Conservation (phyloP, 2,329 filamentous ascomycete species). For the Epichloe gansuensis region DNA sequence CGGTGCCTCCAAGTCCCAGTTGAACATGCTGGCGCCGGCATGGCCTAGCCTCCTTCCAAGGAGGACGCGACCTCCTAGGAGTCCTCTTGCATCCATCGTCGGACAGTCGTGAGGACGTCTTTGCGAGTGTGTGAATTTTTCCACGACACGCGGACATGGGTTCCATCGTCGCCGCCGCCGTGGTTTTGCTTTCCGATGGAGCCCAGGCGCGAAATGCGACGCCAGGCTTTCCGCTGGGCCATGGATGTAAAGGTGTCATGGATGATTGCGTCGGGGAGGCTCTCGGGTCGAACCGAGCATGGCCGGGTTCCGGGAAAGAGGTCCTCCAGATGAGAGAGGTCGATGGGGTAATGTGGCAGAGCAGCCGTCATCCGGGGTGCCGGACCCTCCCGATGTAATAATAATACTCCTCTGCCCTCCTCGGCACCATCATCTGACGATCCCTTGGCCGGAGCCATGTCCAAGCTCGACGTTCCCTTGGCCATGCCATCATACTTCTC, state of each 20-base stretch:
- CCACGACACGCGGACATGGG: slow-evolving; percentile 49
- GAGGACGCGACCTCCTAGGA: slow-evolving; percentile 40
- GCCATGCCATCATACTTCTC: slow-evolving; percentile 36
- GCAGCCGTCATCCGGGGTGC: slow-evolving; percentile 5
- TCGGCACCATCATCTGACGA: not conserved
- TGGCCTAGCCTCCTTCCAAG: slow-evolving; percentile 25
- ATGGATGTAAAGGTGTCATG: slow-evolving; percentile 41
- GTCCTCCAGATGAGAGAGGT: slow-evolving; percentile 21
- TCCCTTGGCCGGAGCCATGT: not conserved
- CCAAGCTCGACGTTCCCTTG: slow-evolving; percentile 6
- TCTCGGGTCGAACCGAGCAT: slow-evolving; percentile 18
- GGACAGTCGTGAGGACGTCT: slow-evolving; percentile 45
- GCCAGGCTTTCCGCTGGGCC: slow-evolving; percentile 52
- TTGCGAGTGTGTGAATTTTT: slow-evolving; percentile 37
- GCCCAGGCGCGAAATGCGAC: slow-evolving; percentile 48
- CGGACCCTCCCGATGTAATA: not conserved
- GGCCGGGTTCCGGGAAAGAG: slow-evolving; percentile 19
- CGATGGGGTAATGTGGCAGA: slow-evolving; percentile 16
- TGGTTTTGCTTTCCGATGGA: slow-evolving; percentile 44
- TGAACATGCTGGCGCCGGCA: slow-evolving; percentile 41
- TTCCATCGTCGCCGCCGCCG: slow-evolving; percentile 38
- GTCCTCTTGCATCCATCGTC: slow-evolving; percentile 55
- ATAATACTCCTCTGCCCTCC: not conserved
- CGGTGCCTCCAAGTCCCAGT: slow-evolving; percentile 45
- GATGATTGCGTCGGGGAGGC: slow-evolving; percentile 34